These are phyloP conservation scores for Arachnomyces sp. DNA, from an alignment of 2,329 filamentous ascomycete genomes.

Conservation along the genomic window DNA sequence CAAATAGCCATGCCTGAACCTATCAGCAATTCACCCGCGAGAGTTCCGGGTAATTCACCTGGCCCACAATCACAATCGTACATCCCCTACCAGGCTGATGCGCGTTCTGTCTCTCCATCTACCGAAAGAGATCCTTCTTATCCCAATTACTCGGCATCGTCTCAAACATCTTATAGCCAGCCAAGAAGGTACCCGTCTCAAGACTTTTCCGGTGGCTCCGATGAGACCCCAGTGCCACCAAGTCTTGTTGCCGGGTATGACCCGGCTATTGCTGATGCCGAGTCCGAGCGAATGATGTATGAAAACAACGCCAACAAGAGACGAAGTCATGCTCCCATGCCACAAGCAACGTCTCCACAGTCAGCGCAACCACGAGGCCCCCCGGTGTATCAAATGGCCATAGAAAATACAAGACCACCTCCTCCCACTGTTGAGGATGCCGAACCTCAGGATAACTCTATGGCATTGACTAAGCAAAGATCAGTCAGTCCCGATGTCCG, in stretches of 20 bases:
- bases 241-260: conserved; percentile 38
- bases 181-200: conserved; percentile 15
- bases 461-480: not conserved
- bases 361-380: conserved; percentile 17
- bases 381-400: conserved; percentile 2
- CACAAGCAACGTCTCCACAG: conserved; percentile 18
- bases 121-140: conserved; percentile 13
- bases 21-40: conserved; percentile 13
- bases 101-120: conserved; percentile 3
- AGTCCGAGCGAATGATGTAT: conserved; percentile 20
- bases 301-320: conserved; percentile 22
- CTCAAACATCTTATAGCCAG: conserved; percentile 20
- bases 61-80: conserved; percentile 8
- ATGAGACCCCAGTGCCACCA: conserved; percentile 27
- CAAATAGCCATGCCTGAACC: conserved; percentile 17
- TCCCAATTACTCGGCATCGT: conserved; percentile 13
- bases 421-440: conserved; percentile 14
- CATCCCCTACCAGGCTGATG: conserved; percentile 12
- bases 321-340: conserved; percentile 18
- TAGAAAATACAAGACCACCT: conserved; percentile 1
- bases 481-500: conserved; percentile 26
- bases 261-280: conserved; percentile 21
- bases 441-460: not conserved
- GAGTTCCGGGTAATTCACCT: conserved; percentile 8
- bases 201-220: conserved; percentile 20